Base-by-base conservation (phyloP, 176 grass and related monocot species). In the Dendrocalamus sinicus region DNA sequence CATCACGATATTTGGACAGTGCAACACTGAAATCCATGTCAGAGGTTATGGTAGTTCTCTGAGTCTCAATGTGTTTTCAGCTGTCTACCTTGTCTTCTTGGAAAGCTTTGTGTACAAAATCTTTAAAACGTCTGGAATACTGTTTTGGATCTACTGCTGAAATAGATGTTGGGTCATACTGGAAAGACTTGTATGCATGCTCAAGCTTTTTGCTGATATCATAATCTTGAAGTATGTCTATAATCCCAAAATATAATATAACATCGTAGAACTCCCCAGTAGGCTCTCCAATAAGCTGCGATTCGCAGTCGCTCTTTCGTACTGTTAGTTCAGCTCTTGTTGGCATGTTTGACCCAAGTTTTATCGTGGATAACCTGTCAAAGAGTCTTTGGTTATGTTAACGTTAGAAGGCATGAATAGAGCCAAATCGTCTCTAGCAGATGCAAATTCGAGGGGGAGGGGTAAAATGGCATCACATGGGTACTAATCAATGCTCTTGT, bases 201-300 rank as follows among this genome's bases (percentile, higher is more conserved):
- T 97, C 95, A 76, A 97, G 90, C 75, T 94, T 97, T 84, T 97
- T 97, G 84, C 88, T 92, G 74, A 97, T 97, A 76, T 97, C 95
- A 14, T 97, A 97, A 44, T 94, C 95, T 91, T 97, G 95, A 57
- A 97, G 92, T 79, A 97, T 97, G 82, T 97, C 95, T 77, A 97
- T 97, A 81, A 97, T 97, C 54, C 95, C 95, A 28, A 97, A 97
- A 72, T 87, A 92, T 61, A 97, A 77, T 75, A 94, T 70, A 47
- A 97, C 88, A 39, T 94, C 90, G 13, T 92, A 94, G 48, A 85
- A 94, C 59, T 97, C 92, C 44, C 95, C 95, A 12, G 90, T 94
- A 51, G 88, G 73, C 77, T 97, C 95, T 51, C 95, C 92, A 13
- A 97, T 92, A 67, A 91, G 82, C 76, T 89, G 90, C 0, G 67